Evolutionary conservation across 768 basidiomycete species (phyloP).

Genomic region (Suillus alpinus): DNA sequence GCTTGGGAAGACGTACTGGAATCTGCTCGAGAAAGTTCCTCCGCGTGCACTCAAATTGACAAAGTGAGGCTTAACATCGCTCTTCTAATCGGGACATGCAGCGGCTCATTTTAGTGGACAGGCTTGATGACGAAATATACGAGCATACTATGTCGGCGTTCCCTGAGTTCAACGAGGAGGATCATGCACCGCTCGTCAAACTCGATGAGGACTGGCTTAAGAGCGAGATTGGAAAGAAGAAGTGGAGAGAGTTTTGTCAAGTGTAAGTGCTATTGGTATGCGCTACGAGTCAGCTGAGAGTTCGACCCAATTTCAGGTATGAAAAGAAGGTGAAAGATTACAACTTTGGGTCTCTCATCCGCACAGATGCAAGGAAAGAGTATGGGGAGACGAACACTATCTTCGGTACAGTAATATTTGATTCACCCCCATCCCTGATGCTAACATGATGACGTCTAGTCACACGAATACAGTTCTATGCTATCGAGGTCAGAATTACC

Average conservation of each 20-base stretch:
- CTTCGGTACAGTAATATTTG: conserved; percentile 55
- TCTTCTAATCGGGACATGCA: conserved; percentile 8
- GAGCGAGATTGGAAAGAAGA: conserved; percentile 78
- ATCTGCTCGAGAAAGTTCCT: conserved; percentile 76
- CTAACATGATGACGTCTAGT: conserved; percentile 13
- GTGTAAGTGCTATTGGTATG: background rate
- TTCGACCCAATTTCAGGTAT: conserved; percentile 50
- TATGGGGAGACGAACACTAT: conserved; percentile 93
- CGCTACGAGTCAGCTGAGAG: background rate
- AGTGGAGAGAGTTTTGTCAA: conserved; percentile 61
- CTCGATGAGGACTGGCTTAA: conserved; percentile 95
- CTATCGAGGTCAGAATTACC: conserved; percentile 66
- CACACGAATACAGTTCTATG: conserved; percentile 70
- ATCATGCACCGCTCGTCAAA: conserved; percentile 45
- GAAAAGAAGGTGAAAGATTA: conserved; percentile 89
- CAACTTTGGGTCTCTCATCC: conserved; percentile 95
- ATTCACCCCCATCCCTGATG: conserved; percentile 7
- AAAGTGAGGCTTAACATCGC: conserved; percentile 48
- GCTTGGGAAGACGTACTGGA: conserved; percentile 82
- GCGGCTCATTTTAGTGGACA: conserved; percentile 29
- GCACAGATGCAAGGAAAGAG: conserved; percentile 73
- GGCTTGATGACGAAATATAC: conserved; percentile 90
- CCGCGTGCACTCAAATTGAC: conserved; percentile 80
- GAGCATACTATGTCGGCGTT: conserved; percentile 72
- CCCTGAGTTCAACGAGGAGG: conserved; percentile 66